These are phyloP conservation scores for Plasmopara halstedii DNA, from an alignment of 352 stramenopile species.

Conservation along the genomic window DNA sequence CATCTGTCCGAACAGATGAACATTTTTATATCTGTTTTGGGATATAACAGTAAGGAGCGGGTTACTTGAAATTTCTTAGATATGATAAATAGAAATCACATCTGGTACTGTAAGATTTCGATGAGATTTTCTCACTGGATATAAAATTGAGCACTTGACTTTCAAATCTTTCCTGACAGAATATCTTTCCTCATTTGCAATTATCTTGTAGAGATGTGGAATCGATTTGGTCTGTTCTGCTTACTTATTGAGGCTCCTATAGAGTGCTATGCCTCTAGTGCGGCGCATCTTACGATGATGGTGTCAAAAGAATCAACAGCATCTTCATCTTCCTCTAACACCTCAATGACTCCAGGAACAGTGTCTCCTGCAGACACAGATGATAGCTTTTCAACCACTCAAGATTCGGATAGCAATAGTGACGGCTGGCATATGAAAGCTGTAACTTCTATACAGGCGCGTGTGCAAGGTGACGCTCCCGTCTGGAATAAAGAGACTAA, in stretches of 20 bases:
- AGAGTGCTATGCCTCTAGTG: background rate
- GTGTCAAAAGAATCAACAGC: background rate
- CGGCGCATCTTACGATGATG: constrained; percentile 6
- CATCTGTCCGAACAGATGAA: too few species aligned
- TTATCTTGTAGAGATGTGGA: too few species aligned
- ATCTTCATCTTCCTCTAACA: background rate
- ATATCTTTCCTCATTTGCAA: too few species aligned
- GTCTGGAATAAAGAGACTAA: constrained; percentile 26
- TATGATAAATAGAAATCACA: too few species aligned
- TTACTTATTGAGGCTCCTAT: constrained; percentile 3
- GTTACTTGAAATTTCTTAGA: too few species aligned
- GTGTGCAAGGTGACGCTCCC: constrained; percentile 43
- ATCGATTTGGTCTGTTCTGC: constrained; percentile 9
- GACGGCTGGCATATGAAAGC: constrained; percentile 18
- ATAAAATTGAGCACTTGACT: too few species aligned
- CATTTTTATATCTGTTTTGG: too few species aligned
- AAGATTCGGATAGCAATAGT: constrained; percentile 1
- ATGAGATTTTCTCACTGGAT: too few species aligned
- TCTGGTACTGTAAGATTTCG: too few species aligned
- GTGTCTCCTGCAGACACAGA: background rate
- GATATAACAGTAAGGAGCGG: too few species aligned
- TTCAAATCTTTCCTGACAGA: too few species aligned
- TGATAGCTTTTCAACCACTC: background rate
- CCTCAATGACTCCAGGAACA: background rate
- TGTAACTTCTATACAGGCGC: constrained; percentile 38